A percentile compares a stretch with the other conserved stretches of the same genome.
Conservation (phyloP, 148 eudicot species). For the Diospyros lotus region DNA sequence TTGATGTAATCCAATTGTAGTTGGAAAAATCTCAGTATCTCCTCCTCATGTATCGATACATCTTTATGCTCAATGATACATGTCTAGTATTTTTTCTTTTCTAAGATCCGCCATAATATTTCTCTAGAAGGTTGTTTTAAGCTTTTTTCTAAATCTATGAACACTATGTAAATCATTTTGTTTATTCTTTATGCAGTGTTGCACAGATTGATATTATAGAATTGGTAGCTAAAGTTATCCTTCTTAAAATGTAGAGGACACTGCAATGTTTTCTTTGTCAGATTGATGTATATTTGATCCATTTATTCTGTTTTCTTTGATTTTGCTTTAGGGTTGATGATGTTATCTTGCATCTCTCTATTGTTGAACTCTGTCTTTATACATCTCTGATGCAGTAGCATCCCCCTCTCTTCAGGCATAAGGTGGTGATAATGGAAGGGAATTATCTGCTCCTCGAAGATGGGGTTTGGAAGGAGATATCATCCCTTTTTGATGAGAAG, state of each 20-base stretch:
- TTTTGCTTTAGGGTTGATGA: not conserved
- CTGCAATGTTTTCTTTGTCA: slow-evolving; percentile 1
- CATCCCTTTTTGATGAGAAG: slow-evolving; percentile 75
- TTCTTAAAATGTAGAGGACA: not conserved
- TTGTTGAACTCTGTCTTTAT: slow-evolving; percentile 2
- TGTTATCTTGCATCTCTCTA: not conserved
- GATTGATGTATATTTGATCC: not conserved
- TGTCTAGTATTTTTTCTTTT: too few relatives aligned
- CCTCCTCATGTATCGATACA: too few relatives aligned
- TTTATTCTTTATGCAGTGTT: not conserved
- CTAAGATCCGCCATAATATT: too few relatives aligned
- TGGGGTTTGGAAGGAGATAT: slow-evolving; percentile 74
- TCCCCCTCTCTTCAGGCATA: slow-evolving; percentile 61
- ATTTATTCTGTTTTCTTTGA: not conserved
- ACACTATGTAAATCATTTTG: too few relatives aligned
- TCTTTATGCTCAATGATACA: too few relatives aligned
- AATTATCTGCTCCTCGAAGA: slow-evolving; percentile 82
- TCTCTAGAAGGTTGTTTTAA: too few relatives aligned
- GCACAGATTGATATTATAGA: not conserved
- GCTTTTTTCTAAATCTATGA: too few relatives aligned
- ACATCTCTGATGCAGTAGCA: not conserved
- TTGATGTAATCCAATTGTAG: too few relatives aligned
- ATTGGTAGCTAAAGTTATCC: not conserved
- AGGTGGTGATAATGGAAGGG: slow-evolving; percentile 91
- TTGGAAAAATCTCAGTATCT: too few relatives aligned